Conservation (phyloP, 164 flowering plant species). For the Tinospora cordifolia region DNA sequence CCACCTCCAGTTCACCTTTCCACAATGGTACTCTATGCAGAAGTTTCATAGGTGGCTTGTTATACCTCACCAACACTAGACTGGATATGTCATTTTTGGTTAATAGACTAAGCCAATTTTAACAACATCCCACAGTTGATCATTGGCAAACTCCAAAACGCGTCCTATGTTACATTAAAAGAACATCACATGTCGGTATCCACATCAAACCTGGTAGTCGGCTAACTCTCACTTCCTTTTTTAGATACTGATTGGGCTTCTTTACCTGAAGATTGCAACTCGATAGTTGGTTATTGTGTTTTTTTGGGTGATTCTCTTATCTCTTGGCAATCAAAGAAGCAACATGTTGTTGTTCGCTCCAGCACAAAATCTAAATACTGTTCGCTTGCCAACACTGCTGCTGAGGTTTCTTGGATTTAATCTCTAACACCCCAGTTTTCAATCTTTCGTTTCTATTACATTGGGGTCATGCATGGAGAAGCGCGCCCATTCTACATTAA, state of each 20-base stretch:
- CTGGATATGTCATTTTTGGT: neutral
- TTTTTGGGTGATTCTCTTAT: neutral
- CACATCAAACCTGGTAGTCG: neutral
- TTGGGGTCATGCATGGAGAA: too few species aligned
- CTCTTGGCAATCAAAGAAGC: too few species aligned
- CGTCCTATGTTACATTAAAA: neutral
- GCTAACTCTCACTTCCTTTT: neutral
- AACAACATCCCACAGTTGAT: neutral
- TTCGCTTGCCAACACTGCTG: neutral
- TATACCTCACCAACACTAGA: neutral
- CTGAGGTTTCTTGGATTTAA: neutral
- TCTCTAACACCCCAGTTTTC: too few species aligned
- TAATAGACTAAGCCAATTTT: neutral
- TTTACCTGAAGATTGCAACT: neutral
- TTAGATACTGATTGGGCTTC: neutral
- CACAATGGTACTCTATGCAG: neutral
- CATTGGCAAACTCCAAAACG: neutral
- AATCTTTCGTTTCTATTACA: too few species aligned
- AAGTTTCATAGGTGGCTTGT: neutral
- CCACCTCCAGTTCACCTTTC: too few species aligned
- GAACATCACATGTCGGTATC: neutral
- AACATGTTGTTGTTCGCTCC: neutral
- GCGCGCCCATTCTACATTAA: too few species aligned
- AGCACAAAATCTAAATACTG: neutral
- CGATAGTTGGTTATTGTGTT: neutral